Base-by-base conservation (phyloP, 176 grass and related monocot species). In the Oryza meridionalis region DNA sequence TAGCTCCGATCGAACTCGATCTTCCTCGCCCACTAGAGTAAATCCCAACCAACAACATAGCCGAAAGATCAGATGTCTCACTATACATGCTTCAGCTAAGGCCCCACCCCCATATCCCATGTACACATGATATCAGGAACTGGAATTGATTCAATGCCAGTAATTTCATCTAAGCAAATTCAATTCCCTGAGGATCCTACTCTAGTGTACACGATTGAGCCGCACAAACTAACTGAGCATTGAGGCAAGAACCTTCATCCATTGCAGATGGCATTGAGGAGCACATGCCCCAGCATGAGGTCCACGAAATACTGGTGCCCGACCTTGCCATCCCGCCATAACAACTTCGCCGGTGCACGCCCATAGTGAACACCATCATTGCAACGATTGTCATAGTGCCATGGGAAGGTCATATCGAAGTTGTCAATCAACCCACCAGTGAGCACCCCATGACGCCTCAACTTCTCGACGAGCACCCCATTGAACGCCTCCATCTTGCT, bases 221-320 rank as follows among this genome's bases (percentile, higher is more conserved):
- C 31, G 46, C 73, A 68, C 55, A 59, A 67, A 86, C 79, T 90
- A 83, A 73, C 67, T 61, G 59, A 86, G 47, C 74, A 62, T 83
- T 47, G 45, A 82, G 22, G 27, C 68, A 65, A 9, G 27, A 44
- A 69, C 26, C 2, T 51, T 94, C 88, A 95, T 65, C 80, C 67
- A 43, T 88, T 87, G 90, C 96, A 99, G 80, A 99, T 90, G 81
- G 96, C 96, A 72, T 94, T 99, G 80, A 99, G 91, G 24, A 99
- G 89, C 66, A 99, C 96, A 91, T 99, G 96, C 31, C 80, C 91
- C 19, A 99, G 84, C 96, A 99, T 96, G 69, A 99, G 73, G 71
- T 99, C 96, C 40, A 99, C 96, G 51, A 99, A 99, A 51, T 99
- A 99, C 69, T 99, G 91, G 81, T 99, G 96, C 3, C 96, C 96